phyloP scores from a whole-genome alignment of 1,139 yeast genomes.

The Blastobotrys niveus region DNA sequence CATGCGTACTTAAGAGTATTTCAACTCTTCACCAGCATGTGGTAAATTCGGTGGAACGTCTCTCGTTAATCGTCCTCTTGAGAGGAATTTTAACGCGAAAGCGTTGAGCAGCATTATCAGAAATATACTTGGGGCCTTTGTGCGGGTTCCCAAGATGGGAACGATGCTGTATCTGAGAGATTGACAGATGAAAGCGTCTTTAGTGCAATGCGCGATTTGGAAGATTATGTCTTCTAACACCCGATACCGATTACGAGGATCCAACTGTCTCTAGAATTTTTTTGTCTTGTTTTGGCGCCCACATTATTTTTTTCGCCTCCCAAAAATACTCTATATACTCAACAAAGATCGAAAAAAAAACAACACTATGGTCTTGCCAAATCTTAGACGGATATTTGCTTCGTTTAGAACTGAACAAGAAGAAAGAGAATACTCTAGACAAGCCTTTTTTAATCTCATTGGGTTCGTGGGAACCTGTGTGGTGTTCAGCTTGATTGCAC shows the following conservation, averaged over 20 bases:
- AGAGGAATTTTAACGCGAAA: slow-evolving; percentile 46
- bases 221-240: slow-evolving; percentile 32
- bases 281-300: neutral
- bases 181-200: slow-evolving; percentile 51
- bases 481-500: slow-evolving; percentile 73
- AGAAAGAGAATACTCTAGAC: slow-evolving; percentile 67
- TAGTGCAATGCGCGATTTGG: slow-evolving; percentile 74
- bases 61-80: slow-evolving; percentile 45
- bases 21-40: slow-evolving; percentile 31
- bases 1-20: slow-evolving; percentile 11
- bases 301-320: neutral
- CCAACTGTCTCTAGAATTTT: slow-evolving; percentile 1
- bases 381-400: slow-evolving; percentile 69
- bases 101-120: slow-evolving; percentile 75
- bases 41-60: slow-evolving; percentile 82
- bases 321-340: neutral
- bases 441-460: slow-evolving; percentile 73
- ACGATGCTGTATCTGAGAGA: slow-evolving; percentile 57
- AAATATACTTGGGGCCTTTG: slow-evolving; percentile 37
- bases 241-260: slow-evolving; percentile 75
- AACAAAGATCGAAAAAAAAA: neutral
- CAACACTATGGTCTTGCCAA: slow-evolving; percentile 42
- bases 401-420: slow-evolving; percentile 83
- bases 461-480: slow-evolving; percentile 82
- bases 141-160: slow-evolving; percentile 44